phyloP scores from a whole-genome alignment of 352 stramenopile genomes.

The Thalassiosira delicatula region DNA sequence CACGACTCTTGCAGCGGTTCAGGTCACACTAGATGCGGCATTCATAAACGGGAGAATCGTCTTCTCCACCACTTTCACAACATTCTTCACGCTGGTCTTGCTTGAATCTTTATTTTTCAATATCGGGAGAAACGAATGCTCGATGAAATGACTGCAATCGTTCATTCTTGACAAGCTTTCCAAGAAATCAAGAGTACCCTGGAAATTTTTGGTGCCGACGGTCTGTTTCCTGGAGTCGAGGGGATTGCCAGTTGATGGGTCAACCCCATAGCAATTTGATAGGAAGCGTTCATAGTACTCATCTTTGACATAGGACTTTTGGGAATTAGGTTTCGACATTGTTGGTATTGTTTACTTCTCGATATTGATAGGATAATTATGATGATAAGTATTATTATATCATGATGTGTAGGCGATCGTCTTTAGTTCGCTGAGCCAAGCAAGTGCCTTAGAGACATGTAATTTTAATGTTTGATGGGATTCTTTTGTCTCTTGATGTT shows the following conservation, averaged over 20 bases:
- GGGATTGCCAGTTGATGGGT: not conserved
- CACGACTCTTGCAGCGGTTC: not conserved
- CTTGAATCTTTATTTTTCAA: not conserved
- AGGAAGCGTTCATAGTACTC: not conserved
- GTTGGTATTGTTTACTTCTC: too few species aligned
- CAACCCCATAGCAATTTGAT: not conserved
- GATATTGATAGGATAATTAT: too few species aligned
- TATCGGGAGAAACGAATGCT: not conserved
- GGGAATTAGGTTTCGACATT: too few species aligned
- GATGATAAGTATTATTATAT: too few species aligned
- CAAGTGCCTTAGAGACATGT: too few species aligned
- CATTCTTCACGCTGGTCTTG: not conserved
- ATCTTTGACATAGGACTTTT: too few species aligned
- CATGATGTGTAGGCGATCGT: too few species aligned
- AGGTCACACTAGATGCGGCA: not conserved
- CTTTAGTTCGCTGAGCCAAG: too few species aligned
- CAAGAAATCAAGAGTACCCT: not conserved
- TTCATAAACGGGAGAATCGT: not conserved
- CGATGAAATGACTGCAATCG: not conserved
- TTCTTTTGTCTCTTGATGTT: too few species aligned
- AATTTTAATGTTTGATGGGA: too few species aligned
- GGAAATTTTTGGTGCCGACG: not conserved
- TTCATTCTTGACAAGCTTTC: not conserved
- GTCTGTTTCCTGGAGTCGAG: not conserved
- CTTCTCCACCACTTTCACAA: not conserved